Conservation (phyloP, 306 rosid species). For the Quercus berberidifolia region DNA sequence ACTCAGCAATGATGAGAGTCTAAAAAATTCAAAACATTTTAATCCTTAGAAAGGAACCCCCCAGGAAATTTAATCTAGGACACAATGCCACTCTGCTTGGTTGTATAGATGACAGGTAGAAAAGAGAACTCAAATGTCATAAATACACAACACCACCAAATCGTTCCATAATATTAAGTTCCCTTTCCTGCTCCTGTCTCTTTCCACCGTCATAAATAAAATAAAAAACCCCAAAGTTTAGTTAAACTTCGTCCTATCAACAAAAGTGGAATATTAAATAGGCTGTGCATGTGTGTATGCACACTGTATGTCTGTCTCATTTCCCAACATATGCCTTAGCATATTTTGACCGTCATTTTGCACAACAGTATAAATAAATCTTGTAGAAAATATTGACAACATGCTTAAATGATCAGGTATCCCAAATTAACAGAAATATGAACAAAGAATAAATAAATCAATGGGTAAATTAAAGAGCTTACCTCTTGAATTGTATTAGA, state of each 20-base stretch:
- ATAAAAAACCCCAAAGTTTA: no score
- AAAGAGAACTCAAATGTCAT: neutral
- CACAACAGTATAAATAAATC: neutral
- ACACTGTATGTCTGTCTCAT: neutral
- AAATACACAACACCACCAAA: neutral
- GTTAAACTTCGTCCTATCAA: no score
- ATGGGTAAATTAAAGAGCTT: constrained; percentile 7
- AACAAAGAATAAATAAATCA: neutral
- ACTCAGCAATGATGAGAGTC: neutral
- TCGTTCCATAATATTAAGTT: neutral
- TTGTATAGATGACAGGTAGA: neutral
- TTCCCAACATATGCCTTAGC: neutral
- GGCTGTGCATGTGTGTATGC: neutral
- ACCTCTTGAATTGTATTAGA: constrained; percentile 98
- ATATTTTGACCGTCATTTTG: neutral
- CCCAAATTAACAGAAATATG: neutral
- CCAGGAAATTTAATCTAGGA: neutral
- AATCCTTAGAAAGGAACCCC: neutral
- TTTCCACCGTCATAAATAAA: neutral
- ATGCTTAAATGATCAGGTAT: neutral
- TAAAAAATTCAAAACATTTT: neutral
- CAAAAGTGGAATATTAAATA: neutral
- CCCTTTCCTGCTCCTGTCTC: neutral
- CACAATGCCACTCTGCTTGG: neutral
- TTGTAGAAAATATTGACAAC: neutral